Evolutionary conservation across 768 basidiomycete species (phyloP).

Genomic region (Cystofilobasidium bisporidii): DNA sequence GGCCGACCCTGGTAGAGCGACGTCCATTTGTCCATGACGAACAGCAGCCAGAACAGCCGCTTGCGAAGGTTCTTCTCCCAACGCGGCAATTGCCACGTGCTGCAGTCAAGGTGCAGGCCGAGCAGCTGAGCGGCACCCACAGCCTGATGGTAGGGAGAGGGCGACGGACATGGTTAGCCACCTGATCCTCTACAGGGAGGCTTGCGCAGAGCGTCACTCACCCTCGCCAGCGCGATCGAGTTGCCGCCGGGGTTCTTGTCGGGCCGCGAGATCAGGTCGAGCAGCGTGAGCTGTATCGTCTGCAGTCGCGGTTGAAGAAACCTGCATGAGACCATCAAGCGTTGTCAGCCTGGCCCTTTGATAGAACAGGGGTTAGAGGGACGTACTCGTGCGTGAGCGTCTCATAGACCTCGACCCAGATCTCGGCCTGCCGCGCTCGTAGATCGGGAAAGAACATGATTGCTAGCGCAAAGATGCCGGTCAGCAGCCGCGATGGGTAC

Average conservation of each 20-base stretch:
- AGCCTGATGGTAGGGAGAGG: neutral
- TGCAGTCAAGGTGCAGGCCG: constrained; percentile 29
- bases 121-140: constrained; percentile 29
- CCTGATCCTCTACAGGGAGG: too few species aligned
- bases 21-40: constrained; percentile 26
- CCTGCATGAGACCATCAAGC: too few species aligned
- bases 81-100: constrained; percentile 22
- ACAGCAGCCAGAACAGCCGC: constrained; percentile 29
- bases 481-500: constrained; percentile 18
- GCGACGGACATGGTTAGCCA: too few species aligned
- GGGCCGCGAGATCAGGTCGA: constrained; percentile 25
- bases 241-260: constrained; percentile 28
- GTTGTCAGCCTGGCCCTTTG: too few species aligned
- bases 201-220: neutral
- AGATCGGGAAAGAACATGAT: constrained; percentile 18
- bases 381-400: constrained; percentile 15
- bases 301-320: constrained; percentile 24
- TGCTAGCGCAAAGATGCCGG: constrained; percentile 18
- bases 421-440: neutral
- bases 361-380: neutral
- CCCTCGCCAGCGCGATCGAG: constrained; percentile 21
- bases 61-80: constrained; percentile 24
- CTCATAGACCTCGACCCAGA: constrained; percentile 23
- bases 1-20: constrained; percentile 26
- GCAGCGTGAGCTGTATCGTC: constrained; percentile 27